Evolutionary conservation across 2,329 filamentous ascomycete genomes (phyloP).

Genomic region (Pestalotiopsis sp.): DNA sequence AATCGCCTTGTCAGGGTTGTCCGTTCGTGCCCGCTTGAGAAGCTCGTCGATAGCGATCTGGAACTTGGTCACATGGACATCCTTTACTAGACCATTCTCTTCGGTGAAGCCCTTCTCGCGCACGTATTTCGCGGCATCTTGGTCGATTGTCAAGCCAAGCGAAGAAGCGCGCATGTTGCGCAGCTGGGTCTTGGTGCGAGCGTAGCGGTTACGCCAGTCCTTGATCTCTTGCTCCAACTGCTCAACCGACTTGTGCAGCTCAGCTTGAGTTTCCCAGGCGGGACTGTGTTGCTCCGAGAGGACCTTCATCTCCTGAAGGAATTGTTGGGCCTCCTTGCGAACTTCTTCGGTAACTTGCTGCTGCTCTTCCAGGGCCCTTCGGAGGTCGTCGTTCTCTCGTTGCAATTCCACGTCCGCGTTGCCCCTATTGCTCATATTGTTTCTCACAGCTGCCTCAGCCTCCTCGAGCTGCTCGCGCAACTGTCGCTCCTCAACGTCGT

Average conservation of each 20-base stretch:
- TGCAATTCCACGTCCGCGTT: slow-evolving; percentile 58
- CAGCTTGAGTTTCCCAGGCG: slow-evolving; percentile 80
- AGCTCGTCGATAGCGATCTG: slow-evolving; percentile 94
- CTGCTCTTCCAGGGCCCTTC: slow-evolving; percentile 70
- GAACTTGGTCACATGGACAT: slow-evolving; percentile 92
- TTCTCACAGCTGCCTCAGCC: slow-evolving; percentile 37
- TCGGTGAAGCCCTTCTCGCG: slow-evolving; percentile 70
- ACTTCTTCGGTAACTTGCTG: slow-evolving; percentile 86
- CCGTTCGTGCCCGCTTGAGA: slow-evolving; percentile 72
- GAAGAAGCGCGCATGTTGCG: slow-evolving; percentile 81
- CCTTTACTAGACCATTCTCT: slow-evolving; percentile 79
- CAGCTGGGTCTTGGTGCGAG: slow-evolving; percentile 84
- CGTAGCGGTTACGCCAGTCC: slow-evolving; percentile 89
- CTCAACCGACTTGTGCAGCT: slow-evolving; percentile 74
- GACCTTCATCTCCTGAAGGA: slow-evolving; percentile 85
- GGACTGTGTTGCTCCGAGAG: slow-evolving; percentile 80
- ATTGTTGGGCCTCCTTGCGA: slow-evolving; percentile 78
- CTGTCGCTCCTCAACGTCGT: slow-evolving; percentile 63
- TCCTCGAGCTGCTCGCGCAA: slow-evolving; percentile 67
- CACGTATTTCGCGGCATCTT: slow-evolving; percentile 69
- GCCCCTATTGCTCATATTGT: slow-evolving; percentile 21
- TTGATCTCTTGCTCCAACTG: slow-evolving; percentile 81
- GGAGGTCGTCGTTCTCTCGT: slow-evolving; percentile 70
- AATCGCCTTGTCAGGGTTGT: slow-evolving; percentile 75
- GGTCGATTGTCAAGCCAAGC: slow-evolving; percentile 69